A percentile compares a stretch with the other conserved stretches of the same genome.
phyloP scores from a whole-genome alignment of 345 rosid species.

The Murraya koenigii region DNA sequence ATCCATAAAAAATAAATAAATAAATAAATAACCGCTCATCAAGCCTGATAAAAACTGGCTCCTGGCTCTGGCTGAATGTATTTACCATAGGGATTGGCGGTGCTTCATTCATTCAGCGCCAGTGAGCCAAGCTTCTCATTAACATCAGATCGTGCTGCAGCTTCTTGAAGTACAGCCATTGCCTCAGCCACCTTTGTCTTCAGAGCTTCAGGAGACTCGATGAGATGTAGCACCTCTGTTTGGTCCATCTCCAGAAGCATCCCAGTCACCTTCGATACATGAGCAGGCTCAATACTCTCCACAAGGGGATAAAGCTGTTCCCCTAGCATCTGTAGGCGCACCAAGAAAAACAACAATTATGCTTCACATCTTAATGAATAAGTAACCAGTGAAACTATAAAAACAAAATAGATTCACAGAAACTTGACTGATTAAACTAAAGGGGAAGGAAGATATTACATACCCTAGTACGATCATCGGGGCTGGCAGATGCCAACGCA shows the following conservation, averaged over 20 bases:
- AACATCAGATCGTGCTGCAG: slow-evolving; percentile 24
- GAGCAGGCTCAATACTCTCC: slow-evolving; percentile 50
- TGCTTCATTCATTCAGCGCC: slow-evolving; percentile 23
- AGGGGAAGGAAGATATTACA: not conserved
- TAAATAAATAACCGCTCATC: slow-evolving; percentile 4
- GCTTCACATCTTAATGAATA: not conserved
- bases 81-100: not conserved
- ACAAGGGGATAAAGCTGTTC: slow-evolving; percentile 71
- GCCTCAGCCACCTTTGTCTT: slow-evolving; percentile 70
- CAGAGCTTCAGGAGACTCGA: slow-evolving; percentile 69
- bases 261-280: slow-evolving; percentile 66
- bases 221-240: slow-evolving; percentile 65
- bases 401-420: not conserved
- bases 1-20: too few species aligned
- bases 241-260: slow-evolving; percentile 81
- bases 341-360: not conserved
- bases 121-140: slow-evolving; percentile 36
- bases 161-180: slow-evolving; percentile 51
- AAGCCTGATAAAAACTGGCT: slow-evolving; percentile 21
- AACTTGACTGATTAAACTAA: not conserved
- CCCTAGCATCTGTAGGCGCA: slow-evolving; percentile 56
- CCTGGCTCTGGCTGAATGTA: not conserved
- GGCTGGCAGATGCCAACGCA: slow-evolving; percentile 52
- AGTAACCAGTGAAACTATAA: not conserved
- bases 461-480: slow-evolving; percentile 36